Conservation (phyloP, 495 filamentous ascomycete species). For the Coniosporium apollinis region DNA sequence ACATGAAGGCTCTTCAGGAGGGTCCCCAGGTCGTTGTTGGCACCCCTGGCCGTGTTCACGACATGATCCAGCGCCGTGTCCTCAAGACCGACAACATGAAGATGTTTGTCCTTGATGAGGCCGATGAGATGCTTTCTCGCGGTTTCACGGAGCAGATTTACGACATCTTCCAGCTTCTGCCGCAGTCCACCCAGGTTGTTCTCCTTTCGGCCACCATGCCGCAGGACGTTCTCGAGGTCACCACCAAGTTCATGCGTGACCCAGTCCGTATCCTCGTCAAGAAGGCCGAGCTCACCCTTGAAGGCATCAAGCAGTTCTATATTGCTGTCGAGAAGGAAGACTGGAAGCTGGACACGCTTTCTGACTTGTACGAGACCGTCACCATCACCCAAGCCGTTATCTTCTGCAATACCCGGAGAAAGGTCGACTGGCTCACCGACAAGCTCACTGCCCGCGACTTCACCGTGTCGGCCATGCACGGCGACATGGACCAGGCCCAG, state of each 20-base stretch:
- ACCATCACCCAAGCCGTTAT: constrained; percentile 99
- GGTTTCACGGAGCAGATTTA: constrained; percentile 99
- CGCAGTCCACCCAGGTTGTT: constrained; percentile 93
- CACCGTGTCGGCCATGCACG: constrained; percentile 98
- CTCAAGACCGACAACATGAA: constrained; percentile 93
- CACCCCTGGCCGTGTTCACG: constrained; percentile 91
- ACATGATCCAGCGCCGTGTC: constrained; percentile 96
- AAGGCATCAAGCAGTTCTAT: constrained; percentile 99
- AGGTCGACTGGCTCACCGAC: constrained; percentile 99
- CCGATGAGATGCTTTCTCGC: constrained; percentile 96
- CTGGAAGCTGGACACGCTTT: constrained; percentile 99
- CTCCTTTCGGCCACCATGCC: constrained; percentile 95
- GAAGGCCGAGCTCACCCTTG: constrained; percentile 96
- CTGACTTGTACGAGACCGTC: constrained; percentile 95
- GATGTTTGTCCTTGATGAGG: constrained; percentile 98
- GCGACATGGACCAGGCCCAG: constrained; percentile 94
- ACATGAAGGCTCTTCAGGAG: constrained; percentile 90
- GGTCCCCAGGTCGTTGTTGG: constrained; percentile 94
- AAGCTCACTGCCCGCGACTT: constrained; percentile 97
- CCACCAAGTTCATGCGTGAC: constrained; percentile 99
- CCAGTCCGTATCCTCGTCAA: constrained; percentile 98
- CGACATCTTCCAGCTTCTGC: constrained; percentile 97
- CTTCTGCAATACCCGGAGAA: constrained; percentile 99
- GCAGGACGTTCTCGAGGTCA: constrained; percentile 97
- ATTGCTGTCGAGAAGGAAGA: constrained; percentile 99